Base-by-base conservation (phyloP, 2,329 filamentous ascomycete genomes). In the Diaporthe citrichinensis region DNA sequence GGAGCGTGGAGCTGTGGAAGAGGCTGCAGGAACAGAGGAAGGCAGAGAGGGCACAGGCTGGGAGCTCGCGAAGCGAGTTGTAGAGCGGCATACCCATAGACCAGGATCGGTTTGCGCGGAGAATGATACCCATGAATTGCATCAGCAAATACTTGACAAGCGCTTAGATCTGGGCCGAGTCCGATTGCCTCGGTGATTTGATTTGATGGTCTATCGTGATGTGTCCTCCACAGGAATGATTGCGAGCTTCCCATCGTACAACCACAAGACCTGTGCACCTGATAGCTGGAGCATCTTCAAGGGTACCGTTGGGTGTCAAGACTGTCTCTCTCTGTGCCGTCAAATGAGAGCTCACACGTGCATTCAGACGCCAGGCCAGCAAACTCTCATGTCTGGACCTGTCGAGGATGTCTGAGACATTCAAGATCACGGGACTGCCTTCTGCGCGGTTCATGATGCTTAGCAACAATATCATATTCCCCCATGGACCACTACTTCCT, bases 1-100 rank as follows among this genome's bases (percentile, higher is more conserved):
- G 89, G 89, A 89, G 87, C 72, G 80, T 80, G 72, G 86, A 87
- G 74, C 76, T 88, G 76, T 78, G 81, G 74, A 78, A 82, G 58
- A 83, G 83, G 72, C 78, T 88, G 73, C 81, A 79, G 58, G 80
- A 84, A 79, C 77, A 80, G 77, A 78, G 78, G 57, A 59, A 59
- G 62, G 34, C 15, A 57, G 51, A 51, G 49, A 15, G 41, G 61
- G 73, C 62, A 23, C 49, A 46, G 25, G 72, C 55, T 53, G 46
- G 46, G 25, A n/a, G 65, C 15, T 49, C 61, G 65, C 76, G 68
- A 39, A 57, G 51, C 17, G 76, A 77, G 39, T 31, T 77, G 49
- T 77, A 65, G 55, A 28, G 12, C 23, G 28, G 49, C 25, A 23
- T 51, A 39, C 36, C 65, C 31, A 51, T 58, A 39, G 23, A n/a